Evolutionary conservation across 179 eudicot species (phyloP).

Genomic region (Nepenthes alata): DNA sequence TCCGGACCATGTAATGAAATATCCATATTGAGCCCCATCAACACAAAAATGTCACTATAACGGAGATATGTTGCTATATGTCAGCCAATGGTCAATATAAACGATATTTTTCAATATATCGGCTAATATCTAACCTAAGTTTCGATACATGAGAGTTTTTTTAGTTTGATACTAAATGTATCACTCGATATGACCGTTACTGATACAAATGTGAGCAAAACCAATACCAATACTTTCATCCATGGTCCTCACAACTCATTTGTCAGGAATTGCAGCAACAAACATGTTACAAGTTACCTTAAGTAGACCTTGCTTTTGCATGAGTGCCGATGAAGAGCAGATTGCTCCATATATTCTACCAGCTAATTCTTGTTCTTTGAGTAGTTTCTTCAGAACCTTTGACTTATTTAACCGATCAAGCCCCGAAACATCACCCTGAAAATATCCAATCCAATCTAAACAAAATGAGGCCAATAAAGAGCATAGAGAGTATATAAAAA

Average conservation of each 20-base stretch:
- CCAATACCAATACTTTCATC: too few species aligned
- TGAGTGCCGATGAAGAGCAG: slow-evolving; percentile 43
- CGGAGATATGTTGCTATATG: too few species aligned
- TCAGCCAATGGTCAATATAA: too few species aligned
- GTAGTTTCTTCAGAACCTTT: slow-evolving; percentile 63
- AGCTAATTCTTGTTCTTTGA: slow-evolving; percentile 63
- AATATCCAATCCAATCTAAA: slow-evolving; percentile 1
- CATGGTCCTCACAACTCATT: too few species aligned
- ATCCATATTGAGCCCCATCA: too few species aligned
- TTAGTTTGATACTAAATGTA: background rate
- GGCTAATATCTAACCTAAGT: too few species aligned
- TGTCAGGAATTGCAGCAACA: background rate
- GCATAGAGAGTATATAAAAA: background rate
- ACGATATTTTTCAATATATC: too few species aligned
- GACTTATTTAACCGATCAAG: slow-evolving; percentile 57
- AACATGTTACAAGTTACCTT: slow-evolving; percentile 33
- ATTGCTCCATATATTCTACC: slow-evolving; percentile 68
- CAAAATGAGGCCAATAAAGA: background rate
- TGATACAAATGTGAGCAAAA: too few species aligned
- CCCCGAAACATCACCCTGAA: slow-evolving; percentile 56
- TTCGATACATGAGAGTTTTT: too few species aligned
- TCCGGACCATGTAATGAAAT: background rate
- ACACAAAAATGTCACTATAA: too few species aligned
- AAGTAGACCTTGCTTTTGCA: slow-evolving; percentile 62
- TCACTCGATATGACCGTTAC: background rate